A percentile compares a stretch with the other conserved stretches of the same genome.
Conservation (phyloP, 2,329 filamentous ascomycete genomes). For the Fusarium hainanense region DNA sequence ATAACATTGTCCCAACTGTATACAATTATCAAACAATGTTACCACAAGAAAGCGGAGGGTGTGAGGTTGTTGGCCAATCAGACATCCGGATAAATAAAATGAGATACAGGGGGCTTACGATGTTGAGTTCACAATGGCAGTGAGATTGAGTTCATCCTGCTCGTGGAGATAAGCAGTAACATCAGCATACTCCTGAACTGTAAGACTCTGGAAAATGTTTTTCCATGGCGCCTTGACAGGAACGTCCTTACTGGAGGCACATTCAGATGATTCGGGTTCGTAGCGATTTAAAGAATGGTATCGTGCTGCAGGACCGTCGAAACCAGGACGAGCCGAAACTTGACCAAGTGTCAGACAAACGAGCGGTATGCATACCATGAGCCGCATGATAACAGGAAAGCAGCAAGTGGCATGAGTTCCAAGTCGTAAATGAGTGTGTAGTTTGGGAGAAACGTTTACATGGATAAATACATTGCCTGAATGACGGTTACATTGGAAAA, state of each 20-base stretch:
- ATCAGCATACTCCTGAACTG: slow-evolving; percentile 24
- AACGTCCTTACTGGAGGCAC: background rate
- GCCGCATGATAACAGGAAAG: background rate
- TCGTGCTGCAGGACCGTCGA: slow-evolving; percentile 6
- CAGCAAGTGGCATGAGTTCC: background rate
- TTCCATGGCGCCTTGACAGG: slow-evolving; percentile 2
- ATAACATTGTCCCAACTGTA: slow-evolving; percentile 35
- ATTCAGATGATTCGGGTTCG: background rate
- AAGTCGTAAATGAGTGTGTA: background rate
- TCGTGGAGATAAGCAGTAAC: slow-evolving; percentile 28
- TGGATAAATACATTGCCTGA: background rate
- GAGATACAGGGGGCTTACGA: slow-evolving; percentile 16
- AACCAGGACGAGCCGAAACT: background rate
- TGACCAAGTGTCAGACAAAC: background rate
- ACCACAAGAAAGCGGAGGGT: too few species aligned
- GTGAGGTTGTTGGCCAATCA: fast-evolving
- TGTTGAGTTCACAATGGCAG: slow-evolving; percentile 28
- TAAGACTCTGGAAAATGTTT: slow-evolving; percentile 31
- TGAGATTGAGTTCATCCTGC: slow-evolving; percentile 28
- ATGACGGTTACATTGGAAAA: background rate
- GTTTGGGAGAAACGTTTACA: background rate
- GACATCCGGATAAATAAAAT: background rate
- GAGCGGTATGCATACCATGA: background rate
- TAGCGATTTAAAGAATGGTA: slow-evolving; percentile 22
- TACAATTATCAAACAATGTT: background rate